phyloP scores from a whole-genome alignment of 257 asterid genomes.

The Paraleonurus japonicus region DNA sequence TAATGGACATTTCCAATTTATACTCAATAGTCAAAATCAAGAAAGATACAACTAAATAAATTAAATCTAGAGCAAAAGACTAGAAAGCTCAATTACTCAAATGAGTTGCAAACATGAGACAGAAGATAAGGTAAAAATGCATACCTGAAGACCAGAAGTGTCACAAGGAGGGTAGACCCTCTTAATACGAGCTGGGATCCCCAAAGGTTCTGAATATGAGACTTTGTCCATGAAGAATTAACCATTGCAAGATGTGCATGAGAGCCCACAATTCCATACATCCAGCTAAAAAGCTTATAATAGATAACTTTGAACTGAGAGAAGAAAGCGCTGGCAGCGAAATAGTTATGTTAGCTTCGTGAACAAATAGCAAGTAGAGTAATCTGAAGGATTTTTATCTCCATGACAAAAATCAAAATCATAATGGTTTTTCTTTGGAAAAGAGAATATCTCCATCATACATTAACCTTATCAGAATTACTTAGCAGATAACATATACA shows the following conservation, averaged over 20 bases:
- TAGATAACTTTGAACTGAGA: conserved; percentile 73
- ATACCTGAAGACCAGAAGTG: conserved; percentile 87
- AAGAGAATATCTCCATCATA: conserved; percentile 9
- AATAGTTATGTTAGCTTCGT: conserved; percentile 33
- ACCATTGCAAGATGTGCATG: conserved; percentile 86
- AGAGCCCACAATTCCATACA: conserved; percentile 88
- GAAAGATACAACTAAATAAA: background rate
- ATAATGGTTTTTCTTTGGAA: background rate
- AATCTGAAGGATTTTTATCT: background rate
- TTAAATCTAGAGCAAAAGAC: background rate
- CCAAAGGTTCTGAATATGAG: conserved; percentile 91
- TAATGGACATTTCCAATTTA: background rate
- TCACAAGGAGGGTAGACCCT: conserved; percentile 96
- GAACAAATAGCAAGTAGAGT: background rate
- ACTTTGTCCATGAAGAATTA: conserved; percentile 91
- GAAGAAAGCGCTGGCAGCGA: conserved; percentile 52
- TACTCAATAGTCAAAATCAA: background rate
- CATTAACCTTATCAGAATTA: background rate
- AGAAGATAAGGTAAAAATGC: conserved; percentile 19
- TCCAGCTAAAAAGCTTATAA: conserved; percentile 77
- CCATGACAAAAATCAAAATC: background rate
- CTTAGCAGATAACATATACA: background rate
- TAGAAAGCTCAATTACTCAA: background rate
- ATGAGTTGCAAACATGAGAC: background rate
- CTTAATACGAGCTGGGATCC: conserved; percentile 68